A percentile compares a stretch with the other conserved stretches of the same genome.
phyloP scores from a whole-genome alignment of 352 stramenopile genomes.

The Globisporangium iwayamae region DNA sequence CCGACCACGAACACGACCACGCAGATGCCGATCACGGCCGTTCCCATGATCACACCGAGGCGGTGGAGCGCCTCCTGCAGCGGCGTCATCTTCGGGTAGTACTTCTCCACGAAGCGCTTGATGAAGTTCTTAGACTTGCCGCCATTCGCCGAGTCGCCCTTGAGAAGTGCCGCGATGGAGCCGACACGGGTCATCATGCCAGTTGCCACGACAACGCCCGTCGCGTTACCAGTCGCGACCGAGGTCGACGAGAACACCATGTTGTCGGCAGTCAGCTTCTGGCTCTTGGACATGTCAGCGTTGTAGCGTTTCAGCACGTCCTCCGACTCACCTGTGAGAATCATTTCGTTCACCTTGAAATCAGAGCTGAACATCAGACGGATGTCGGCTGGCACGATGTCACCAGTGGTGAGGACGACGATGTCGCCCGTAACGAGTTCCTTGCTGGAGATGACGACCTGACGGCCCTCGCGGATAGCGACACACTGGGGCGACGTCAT shows the following conservation, averaged over 20 bases:
- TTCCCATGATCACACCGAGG: conserved; percentile 90
- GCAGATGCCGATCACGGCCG: conserved; percentile 84
- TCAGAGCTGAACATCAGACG: conserved; percentile 82
- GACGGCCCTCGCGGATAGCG: conserved; percentile 43
- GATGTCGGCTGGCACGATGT: conserved; percentile 91
- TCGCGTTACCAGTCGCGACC: conserved; percentile 62
- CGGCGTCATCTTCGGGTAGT: conserved; percentile 81
- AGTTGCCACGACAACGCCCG: conserved; percentile 56
- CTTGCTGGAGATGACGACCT: conserved; percentile 51
- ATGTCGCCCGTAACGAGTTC: conserved; percentile 71
- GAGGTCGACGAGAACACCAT: conserved; percentile 92
- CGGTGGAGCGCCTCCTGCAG: conserved; percentile 92
- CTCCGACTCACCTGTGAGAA: conserved; percentile 91
- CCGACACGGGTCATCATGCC: conserved; percentile 64
- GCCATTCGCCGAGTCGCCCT: conserved; percentile 27
- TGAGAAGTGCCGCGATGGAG: conserved; percentile 55
- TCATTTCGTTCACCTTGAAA: conserved; percentile 92
- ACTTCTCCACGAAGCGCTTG: conserved; percentile 56
- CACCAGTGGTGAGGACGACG: conserved; percentile 87
- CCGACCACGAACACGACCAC: conserved; percentile 92
- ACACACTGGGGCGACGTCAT: conserved; percentile 67
- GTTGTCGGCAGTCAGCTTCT: conserved; percentile 75
- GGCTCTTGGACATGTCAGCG: conserved; percentile 31
- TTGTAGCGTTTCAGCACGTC: conserved; percentile 74
- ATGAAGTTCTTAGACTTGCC: conserved; percentile 48